Base-by-base conservation (phyloP, 176 grass and related monocot genomes). In the Pontederia paniculata region DNA sequence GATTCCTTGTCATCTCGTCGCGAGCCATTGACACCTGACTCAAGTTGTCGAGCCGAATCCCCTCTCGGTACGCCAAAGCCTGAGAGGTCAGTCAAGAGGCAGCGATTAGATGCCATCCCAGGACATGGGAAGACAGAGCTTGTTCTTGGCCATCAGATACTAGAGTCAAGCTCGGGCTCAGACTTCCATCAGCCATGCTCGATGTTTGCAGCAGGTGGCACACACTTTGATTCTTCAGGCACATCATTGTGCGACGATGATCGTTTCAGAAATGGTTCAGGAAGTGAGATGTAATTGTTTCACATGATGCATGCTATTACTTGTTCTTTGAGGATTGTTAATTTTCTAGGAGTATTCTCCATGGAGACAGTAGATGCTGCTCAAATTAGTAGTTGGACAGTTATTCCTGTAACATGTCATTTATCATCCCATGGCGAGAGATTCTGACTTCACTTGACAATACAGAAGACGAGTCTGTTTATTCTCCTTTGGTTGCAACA, bases 1-100 rank as follows among this genome's bases (percentile, higher is more conserved):
- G 72, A 68, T 10, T 73, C 55, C 6, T 60, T 73, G 55, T 79
- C 72, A 21, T 59, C 54, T 3, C 53, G 64, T 14, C 17, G 23
- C 6, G 67, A 75, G 60, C 58, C 66, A 21, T 22, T 60, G 45
- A 60, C 71, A 17, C 65, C 66, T 12, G 69, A 81, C 58, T 74
- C 70, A 44, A 63, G 64, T 52, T 74, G 57, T 28, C 50, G 2
- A 68, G 70, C 70, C 15, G 37, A 42, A 48, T 66, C 48, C 60
- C 60, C 72, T 5, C 23, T 22, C 13, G 54, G 28, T 10, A 71
- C 60, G 54, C 64, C 72, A 19, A 71, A 60, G 47, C 56, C 22
- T 12, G 69, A 52, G 10, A 60, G 54, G 15, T 48, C 18, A 17
- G 56, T 60, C 71, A 70, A 80, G 66, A 74, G 66, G 60, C 41